These are phyloP conservation scores for Clarireedia hainanense DNA, from an alignment of 2,329 filamentous ascomycete species.

Conservation along the genomic window DNA sequence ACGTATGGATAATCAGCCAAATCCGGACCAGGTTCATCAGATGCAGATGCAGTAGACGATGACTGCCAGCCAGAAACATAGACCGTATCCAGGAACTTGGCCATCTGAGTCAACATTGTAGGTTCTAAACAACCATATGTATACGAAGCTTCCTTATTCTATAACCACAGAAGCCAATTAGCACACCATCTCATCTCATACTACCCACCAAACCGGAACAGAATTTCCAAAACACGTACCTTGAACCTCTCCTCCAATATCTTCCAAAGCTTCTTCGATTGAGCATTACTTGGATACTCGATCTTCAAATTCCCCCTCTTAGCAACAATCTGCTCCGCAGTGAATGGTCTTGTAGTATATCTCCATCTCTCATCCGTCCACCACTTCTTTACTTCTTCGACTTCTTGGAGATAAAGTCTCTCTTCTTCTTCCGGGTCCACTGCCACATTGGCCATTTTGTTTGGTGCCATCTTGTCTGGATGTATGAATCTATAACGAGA, in stretches of 20 bases:
- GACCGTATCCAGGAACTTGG: constrained; percentile 95
- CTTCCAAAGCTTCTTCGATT: constrained; percentile 91
- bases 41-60: constrained; percentile 88
- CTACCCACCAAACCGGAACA: not conserved
- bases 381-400: constrained; percentile 85
- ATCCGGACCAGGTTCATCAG: constrained; percentile 94
- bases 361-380: constrained; percentile 90
- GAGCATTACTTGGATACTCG: constrained; percentile 80
- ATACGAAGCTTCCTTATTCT: constrained; percentile 81
- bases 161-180: constrained; percentile 15
- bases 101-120: constrained; percentile 99
- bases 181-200: not conserved
- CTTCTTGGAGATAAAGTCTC: constrained; percentile 57
- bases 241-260: constrained; percentile 82
- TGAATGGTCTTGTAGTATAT: constrained; percentile 86
- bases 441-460: constrained; percentile 51
- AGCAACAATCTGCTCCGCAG: constrained; percentile 91
- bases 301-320: constrained; percentile 90
- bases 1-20: constrained; percentile 95
- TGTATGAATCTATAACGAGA: not conserved
- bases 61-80: constrained; percentile 99
- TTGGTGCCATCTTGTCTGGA: constrained; percentile 20
- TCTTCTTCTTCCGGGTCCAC: constrained; percentile 52
- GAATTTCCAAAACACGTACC: constrained; percentile 37
- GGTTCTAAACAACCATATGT: constrained; percentile 97